These are phyloP conservation scores for Powellomyces hirtus DNA, from an alignment of 192 early-diverging fungal genomes.

Conservation along the genomic window DNA sequence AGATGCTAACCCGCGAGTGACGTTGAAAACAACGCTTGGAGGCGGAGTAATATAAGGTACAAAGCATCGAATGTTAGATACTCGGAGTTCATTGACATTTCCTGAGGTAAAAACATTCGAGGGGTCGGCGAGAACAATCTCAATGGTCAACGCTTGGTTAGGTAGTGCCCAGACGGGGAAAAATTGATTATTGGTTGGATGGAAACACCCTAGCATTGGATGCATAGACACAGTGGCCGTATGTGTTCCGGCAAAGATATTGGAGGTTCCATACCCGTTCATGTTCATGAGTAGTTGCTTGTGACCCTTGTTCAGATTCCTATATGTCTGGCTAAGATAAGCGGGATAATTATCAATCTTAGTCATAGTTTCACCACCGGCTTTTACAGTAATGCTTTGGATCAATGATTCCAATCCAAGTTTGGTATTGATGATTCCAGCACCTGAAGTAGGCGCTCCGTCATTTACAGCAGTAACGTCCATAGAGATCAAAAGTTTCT, in stretches of 20 bases:
- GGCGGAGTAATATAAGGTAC: neutral
- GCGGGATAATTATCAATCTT: constrained; percentile 2
- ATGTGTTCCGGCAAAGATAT: neutral
- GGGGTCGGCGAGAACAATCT: neutral
- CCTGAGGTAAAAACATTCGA: neutral
- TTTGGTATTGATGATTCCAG: neutral
- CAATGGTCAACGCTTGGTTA: neutral
- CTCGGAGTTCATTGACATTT: neutral
- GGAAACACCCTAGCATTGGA: constrained; percentile 1
- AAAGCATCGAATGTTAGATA: neutral
- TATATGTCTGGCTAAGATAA: neutral
- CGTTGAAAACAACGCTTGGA: neutral
- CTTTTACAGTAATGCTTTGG: neutral
- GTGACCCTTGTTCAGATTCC: neutral
- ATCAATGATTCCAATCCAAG: constrained; percentile 4
- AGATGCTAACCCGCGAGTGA: neutral
- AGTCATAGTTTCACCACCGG: neutral
- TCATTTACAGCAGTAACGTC: neutral
- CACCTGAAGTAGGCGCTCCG: neutral
- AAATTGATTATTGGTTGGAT: neutral
- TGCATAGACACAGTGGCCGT: neutral
- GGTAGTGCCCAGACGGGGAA: constrained; percentile 2
- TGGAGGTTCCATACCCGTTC: constrained; percentile 5
- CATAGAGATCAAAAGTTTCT: neutral
- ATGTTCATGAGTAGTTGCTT: neutral